Evolutionary conservation across 352 stramenopile species (phyloP), one percentile per base, ranked within the genome.

Genomic region (Phytophthora pseudosyringae): DNA sequence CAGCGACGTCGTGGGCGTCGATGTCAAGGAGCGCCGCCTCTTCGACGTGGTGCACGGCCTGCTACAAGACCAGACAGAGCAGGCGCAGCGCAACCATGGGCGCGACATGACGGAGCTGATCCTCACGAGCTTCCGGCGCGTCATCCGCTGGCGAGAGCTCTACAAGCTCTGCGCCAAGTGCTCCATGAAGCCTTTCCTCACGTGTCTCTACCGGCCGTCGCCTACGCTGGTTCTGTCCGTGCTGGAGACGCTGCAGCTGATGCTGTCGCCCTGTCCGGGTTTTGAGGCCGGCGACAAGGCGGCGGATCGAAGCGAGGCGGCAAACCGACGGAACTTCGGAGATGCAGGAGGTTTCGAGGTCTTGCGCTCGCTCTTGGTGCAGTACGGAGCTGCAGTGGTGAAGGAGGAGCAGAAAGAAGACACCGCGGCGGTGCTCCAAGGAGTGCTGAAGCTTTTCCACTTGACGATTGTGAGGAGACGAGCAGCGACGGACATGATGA

Each of bases 131-230:
- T 91, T 94, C 67, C 82, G 85, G 38, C 85, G 85, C 15, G 68
- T 95, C 36, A 89, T 95, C 46, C 59, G 79, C 43, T 95, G 83
- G 85, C 70, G 83, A 29, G 85, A 95, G 50, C 81, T 95, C 49
- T 91, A 94, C 56, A 86, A 83, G 31, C 61, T 94, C 16, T 88
- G 84, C 43, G 81, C 81, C 52, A 94, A 93, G 67, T 94, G 82
- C 69, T 90, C 83, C 15, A 80, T 92, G 65, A 94, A 92, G 64
- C 87, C 87, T 9, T 89, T 95, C 40, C 70, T 95, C 28, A 80
- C 76, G 52, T 95, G 82, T 56, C 36, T 73, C 10, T 59, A 90
- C 74, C 70, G 80, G 7, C 43, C 86, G 33, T 88, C 87, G 2
- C 73, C 77, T n/a, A 73, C 57, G 28, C 47, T 93, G 0, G 71